phyloP scores from a whole-genome alignment of 2,329 filamentous ascomycete genomes.

The Arthrobotrys iridis region DNA sequence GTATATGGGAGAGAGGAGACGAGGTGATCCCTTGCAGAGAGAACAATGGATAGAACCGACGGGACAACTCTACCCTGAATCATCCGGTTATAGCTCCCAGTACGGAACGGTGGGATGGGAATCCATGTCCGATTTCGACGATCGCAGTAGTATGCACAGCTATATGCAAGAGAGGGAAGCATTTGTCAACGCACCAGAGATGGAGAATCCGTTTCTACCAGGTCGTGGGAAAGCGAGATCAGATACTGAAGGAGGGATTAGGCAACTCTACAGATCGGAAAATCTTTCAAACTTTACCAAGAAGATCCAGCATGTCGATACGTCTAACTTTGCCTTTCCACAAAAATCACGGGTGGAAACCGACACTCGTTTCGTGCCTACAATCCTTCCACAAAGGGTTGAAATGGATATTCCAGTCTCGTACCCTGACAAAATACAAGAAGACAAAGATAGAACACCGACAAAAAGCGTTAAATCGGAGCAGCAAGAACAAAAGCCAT shows the following conservation, averaged over 20 bases:
- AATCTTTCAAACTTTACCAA: conserved; percentile 22
- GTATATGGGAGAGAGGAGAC: conserved; percentile 20
- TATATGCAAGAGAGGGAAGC: not conserved
- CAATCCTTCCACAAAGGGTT: conserved; percentile 5
- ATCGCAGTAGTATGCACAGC: conserved; percentile 17
- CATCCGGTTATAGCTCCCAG: conserved; percentile 9
- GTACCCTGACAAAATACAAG: not conserved
- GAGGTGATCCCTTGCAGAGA: conserved; percentile 26
- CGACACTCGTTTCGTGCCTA: conserved; percentile 28
- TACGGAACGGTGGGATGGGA: conserved; percentile 20
- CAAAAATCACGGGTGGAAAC: conserved; percentile 5
- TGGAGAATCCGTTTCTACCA: conserved; percentile 36
- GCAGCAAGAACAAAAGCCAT: not conserved
- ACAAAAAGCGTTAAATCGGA: conserved; percentile 8
- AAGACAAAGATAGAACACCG: conserved; percentile 23
- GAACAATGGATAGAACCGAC: conserved; percentile 32
- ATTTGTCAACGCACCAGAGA: conserved; percentile 6
- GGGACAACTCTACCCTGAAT: conserved; percentile 11
- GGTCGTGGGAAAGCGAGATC: conserved; percentile 28
- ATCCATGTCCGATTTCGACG: conserved; percentile 26
- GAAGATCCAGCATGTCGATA: conserved; percentile 24
- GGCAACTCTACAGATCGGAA: conserved; percentile 36
- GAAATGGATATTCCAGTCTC: not conserved
- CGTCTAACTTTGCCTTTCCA: conserved; percentile 9
- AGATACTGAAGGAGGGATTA: conserved; percentile 40